Percentiles rank a stretch among this genome's conserved stretches.
Conservation (phyloP, 495 filamentous ascomycete genomes). For the Friedmanniomyces endolithicus region DNA sequence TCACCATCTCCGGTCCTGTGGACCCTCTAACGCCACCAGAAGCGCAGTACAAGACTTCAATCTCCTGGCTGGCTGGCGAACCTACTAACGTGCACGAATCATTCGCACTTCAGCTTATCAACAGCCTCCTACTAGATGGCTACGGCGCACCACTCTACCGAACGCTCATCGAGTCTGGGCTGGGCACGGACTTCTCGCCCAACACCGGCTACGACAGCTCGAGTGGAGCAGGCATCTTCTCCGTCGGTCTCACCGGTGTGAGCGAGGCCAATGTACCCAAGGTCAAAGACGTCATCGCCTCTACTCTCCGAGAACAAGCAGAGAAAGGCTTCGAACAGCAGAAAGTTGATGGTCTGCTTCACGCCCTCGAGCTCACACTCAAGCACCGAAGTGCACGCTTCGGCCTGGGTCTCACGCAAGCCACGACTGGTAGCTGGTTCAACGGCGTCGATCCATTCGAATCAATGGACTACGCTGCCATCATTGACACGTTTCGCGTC, state of each 20-base stretch:
- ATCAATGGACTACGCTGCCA: constrained; percentile 78
- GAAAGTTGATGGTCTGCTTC: constrained; percentile 86
- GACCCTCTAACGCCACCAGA: constrained; percentile 76
- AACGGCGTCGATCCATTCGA: constrained; percentile 88
- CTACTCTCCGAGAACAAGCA: constrained; percentile 51
- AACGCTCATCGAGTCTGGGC: constrained; percentile 76
- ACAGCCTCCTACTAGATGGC: constrained; percentile 73
- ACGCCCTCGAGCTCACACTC: constrained; percentile 77
- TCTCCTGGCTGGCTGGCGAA: constrained; percentile 82
- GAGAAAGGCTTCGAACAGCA: constrained; percentile 68
- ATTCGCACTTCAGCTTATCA: constrained; percentile 70
- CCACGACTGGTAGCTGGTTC: constrained; percentile 83
- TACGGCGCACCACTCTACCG: constrained; percentile 91
- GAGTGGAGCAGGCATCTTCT: constrained; percentile 67
- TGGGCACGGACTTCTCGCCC: constrained; percentile 85
- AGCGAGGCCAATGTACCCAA: constrained; percentile 62
- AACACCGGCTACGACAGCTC: constrained; percentile 84
- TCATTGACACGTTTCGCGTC: constrained; percentile 64
- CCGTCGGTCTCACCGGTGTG: constrained; percentile 78
- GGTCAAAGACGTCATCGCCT: constrained; percentile 58
- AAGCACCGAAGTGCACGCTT: constrained; percentile 95
- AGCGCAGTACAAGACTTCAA: constrained; percentile 83
- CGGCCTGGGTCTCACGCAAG: constrained; percentile 78
- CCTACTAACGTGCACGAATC: constrained; percentile 69
- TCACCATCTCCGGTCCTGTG: constrained; percentile 68